These are phyloP conservation scores for Dichotomocladium elegans DNA, from an alignment of 371 early-diverging fungal genomes.

Conservation along the genomic window DNA sequence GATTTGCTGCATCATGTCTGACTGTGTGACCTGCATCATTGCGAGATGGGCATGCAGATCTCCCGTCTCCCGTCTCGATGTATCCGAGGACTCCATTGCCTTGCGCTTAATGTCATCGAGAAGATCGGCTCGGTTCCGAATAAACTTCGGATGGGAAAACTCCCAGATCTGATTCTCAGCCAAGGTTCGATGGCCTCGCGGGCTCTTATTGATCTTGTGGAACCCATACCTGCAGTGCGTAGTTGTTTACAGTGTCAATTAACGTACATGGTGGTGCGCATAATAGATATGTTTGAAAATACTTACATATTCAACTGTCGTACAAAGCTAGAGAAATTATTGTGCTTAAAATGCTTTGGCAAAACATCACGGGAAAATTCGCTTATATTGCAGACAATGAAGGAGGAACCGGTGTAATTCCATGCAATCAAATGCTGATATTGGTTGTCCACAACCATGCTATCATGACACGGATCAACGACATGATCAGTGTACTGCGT, in stretches of 20 bases:
- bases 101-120: constrained; percentile 86
- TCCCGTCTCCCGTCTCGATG: constrained; percentile 65
- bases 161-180: constrained; percentile 93
- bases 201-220: constrained; percentile 85
- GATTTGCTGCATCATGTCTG: constrained; percentile 72
- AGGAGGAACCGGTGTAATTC: constrained; percentile 82
- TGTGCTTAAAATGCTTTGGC: constrained; percentile 85
- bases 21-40: constrained; percentile 72
- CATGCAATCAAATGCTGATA: constrained; percentile 83
- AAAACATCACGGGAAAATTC: constrained; percentile 79
- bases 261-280: no score
- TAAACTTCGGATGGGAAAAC: constrained; percentile 84
- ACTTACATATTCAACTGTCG: constrained; percentile 84
- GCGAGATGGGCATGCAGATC: constrained; percentile 72
- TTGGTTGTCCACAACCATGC: constrained; percentile 79
- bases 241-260: no score
- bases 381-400: constrained; percentile 87
- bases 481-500: no score
- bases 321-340: constrained; percentile 86
- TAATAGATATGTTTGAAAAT: background rate
- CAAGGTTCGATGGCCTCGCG: constrained; percentile 77
- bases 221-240: constrained; percentile 82
- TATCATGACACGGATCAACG: constrained; percentile 9
- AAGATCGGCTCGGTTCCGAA: constrained; percentile 74
- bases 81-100: constrained; percentile 76